Conservation (phyloP, 495 filamentous ascomycete species). For the Parathielavia hyrcaniae region DNA sequence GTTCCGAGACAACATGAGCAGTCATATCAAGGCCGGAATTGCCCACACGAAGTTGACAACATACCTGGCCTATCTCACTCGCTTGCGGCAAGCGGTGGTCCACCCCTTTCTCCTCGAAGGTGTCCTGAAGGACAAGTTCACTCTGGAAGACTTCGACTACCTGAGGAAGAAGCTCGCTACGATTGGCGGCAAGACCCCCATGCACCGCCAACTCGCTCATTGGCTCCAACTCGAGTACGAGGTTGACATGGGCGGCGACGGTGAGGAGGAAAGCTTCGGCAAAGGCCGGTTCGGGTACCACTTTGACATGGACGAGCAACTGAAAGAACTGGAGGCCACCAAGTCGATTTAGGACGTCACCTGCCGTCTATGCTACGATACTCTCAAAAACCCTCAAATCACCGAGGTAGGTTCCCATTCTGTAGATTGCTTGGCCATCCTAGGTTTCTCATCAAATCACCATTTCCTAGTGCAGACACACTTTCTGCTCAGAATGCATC, state of each 20-base stretch:
- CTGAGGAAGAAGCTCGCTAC: neutral
- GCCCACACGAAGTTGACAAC: neutral
- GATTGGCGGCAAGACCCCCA: neutral
- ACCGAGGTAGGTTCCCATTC: neutral
- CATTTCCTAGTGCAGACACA: conserved; percentile 1
- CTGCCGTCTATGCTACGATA: neutral
- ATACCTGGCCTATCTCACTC: neutral
- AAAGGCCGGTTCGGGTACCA: neutral
- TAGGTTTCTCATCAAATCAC: neutral
- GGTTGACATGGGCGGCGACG: neutral
- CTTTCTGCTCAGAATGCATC: neutral
- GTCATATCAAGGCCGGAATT: neutral
- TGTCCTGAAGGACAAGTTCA: conserved; percentile 1
- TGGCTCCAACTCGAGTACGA: conserved; percentile 9
- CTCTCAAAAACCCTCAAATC: neutral
- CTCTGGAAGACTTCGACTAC: conserved; percentile 2
- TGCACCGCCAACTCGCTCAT: neutral
- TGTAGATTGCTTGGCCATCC: neutral
- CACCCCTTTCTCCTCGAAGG: neutral
- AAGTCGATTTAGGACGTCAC: neutral
- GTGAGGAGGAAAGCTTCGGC: neutral
- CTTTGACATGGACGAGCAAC: neutral
- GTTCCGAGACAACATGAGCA: conserved; percentile 4
- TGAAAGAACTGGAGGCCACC: neutral
- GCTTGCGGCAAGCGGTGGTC: neutral